Evolutionary conservation across 192 early-diverging fungal species (phyloP).

Genomic region (Gaertneriomyces semiglobifer): DNA sequence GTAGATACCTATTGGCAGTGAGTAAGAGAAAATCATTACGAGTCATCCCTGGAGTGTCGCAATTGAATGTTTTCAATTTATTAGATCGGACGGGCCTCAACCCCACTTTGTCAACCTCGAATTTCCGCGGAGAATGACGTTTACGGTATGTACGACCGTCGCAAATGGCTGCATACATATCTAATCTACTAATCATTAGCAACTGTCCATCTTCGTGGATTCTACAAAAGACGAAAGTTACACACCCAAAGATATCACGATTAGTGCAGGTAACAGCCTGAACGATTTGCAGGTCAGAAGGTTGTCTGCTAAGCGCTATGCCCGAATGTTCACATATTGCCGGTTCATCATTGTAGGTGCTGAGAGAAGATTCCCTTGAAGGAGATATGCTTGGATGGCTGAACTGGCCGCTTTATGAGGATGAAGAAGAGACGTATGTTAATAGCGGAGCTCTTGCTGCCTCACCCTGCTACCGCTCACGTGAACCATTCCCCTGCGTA

Average conservation of each 20-base stretch:
- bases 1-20: constrained; percentile 82
- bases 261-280: constrained; percentile 64
- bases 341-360: too few species aligned
- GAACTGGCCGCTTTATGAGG: constrained; percentile 54
- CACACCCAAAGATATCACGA: constrained; percentile 61
- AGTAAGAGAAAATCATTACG: not conserved
- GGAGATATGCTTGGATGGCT: constrained; percentile 67
- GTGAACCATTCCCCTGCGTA: not conserved
- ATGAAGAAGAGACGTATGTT: constrained; percentile 21
- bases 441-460: not conserved
- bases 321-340: too few species aligned
- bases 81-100: constrained; percentile 66
- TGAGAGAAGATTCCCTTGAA: not conserved
- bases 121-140: constrained; percentile 58
- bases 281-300: constrained; percentile 62
- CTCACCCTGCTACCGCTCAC: constrained; percentile 28
- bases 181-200: constrained; percentile 7
- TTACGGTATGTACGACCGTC: constrained; percentile 42
- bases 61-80: constrained; percentile 9
- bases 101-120: constrained; percentile 74
- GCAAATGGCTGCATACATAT: too few species aligned
- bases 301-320: not conserved
- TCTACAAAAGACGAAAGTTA: constrained; percentile 79
- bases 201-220: constrained; percentile 56
- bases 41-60: not conserved